Base-by-base conservation (phyloP, 208 protist genomes). In the Histomonas meleagridis region DNA sequence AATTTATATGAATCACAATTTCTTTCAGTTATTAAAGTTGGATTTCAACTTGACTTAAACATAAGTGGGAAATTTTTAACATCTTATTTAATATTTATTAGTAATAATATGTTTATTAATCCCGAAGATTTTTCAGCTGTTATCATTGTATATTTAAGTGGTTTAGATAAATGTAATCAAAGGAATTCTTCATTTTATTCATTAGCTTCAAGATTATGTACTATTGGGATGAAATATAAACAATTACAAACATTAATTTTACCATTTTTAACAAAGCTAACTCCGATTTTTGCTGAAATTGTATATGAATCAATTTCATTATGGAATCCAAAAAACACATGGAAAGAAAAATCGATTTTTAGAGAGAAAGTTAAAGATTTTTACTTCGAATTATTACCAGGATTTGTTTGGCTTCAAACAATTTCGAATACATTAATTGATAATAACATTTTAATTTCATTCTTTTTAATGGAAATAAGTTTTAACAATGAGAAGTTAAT, bases 1-100 rank as follows among this genome's bases (percentile, higher is more conserved):
- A 16, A 28, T 57, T 46, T 86, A 38, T 86, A 86, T 55, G 76
- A 86, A 18, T 86, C 76, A 21, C 76, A 86, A 55, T 86, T 86
- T 46, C 2, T 46, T 38, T 18, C 32, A 21, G 76, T 46, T 32
- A 46, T 86, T 1, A 86, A 49, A 86, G 46, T 28, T 35, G 76
- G 76, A 18, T 86, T 86, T 16, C n/a, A 0, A 16, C 9, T 86
- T 3, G 35, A 86, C 38, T 35, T 86, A 0, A 23, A 9, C 38
- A 46, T 86, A 10, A 28, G 40, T 51, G 76, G 76, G 10, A 43
- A 28, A 10, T 86, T 86, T 16, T 55, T 86, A 26, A 38, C 18
- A 5, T 35, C 3, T 38, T 86, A 86, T 55, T 35, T 86, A 16
- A 86, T 46, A 32, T 86, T 86, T n/a, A 86, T 55, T 46, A 86